Conservation (phyloP, 2,329 filamentous ascomycete genomes). For the Phialocephala sp. region DNA sequence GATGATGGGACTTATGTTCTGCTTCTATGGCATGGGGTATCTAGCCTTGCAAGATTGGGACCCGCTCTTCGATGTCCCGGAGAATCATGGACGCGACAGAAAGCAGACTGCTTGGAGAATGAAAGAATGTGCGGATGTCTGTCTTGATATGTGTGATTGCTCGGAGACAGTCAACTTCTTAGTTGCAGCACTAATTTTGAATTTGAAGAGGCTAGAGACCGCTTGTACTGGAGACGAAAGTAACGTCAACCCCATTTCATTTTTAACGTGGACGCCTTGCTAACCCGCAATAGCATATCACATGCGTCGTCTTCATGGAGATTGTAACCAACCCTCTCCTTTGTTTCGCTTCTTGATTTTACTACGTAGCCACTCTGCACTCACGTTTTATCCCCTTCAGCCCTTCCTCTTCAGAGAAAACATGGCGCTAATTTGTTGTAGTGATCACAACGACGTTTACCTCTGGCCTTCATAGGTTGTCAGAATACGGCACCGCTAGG, state of each 20-base stretch:
- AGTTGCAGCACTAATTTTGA: constrained; percentile 27
- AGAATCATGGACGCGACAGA: constrained; percentile 36
- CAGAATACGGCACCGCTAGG: constrained; percentile 26
- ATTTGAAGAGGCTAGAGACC: constrained; percentile 31
- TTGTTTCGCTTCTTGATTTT: no score
- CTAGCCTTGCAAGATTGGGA: constrained; percentile 37
- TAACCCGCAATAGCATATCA: constrained; percentile 27
- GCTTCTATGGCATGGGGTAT: constrained; percentile 38
- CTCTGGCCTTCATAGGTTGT: constrained; percentile 39
- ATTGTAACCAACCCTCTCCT: constrained; percentile 3
- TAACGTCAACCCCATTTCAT: constrained; percentile 22
- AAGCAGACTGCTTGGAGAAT: constrained; percentile 40
- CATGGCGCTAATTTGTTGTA: no score
- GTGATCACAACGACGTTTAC: constrained; percentile 35
- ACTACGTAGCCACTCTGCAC: no score
- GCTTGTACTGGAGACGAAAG: constrained; percentile 39
- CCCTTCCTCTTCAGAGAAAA: no score
- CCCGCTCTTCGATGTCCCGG: constrained; percentile 33
- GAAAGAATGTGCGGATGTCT: constrained; percentile 41
- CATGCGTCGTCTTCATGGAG: constrained; percentile 34
- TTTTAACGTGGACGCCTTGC: neutral
- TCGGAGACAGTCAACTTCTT: constrained; percentile 30
- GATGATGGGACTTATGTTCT: constrained; percentile 40
- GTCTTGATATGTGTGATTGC: constrained; percentile 35
- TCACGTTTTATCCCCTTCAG: no score